Conservation (phyloP, 768 basidiomycete species). For the Nidularia pulvinata region DNA sequence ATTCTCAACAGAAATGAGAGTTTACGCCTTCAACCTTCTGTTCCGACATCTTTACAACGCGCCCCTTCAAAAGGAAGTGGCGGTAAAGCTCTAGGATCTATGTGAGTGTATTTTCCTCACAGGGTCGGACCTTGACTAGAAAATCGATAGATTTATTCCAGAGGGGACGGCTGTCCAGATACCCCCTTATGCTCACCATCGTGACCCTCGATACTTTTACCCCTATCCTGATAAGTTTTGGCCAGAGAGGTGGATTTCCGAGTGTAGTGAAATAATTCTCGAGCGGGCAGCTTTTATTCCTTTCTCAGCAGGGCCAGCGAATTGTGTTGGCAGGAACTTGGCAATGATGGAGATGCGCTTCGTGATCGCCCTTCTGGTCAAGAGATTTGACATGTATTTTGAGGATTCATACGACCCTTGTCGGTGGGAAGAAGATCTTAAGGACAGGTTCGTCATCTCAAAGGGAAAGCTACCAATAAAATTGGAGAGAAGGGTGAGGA, state of each 20-base stretch:
- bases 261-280: conserved; percentile 16
- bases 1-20: conserved; percentile 38
- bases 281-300: conserved; percentile 27
- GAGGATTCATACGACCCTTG: too few species aligned
- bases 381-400: too few species aligned
- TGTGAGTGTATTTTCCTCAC: conserved; percentile 9
- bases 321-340: conserved; percentile 43
- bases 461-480: too few species aligned
- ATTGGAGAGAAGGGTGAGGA: too few species aligned
- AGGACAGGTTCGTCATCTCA: too few species aligned
- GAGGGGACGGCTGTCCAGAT: conserved; percentile 36
- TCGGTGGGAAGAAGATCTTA: too few species aligned
- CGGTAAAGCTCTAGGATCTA: conserved; percentile 19
- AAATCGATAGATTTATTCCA: conserved; percentile 26
- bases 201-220: conserved; percentile 33
- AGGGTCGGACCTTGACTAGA: background rate
- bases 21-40: conserved; percentile 32
- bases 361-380: too few species aligned
- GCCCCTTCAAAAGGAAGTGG: conserved; percentile 25
- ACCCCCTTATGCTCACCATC: conserved; percentile 35
- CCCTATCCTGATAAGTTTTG: conserved; percentile 32
- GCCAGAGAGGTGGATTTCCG: conserved; percentile 34
- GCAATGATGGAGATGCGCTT: conserved; percentile 31
- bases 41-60: conserved; percentile 29
- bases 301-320: conserved; percentile 43